Evolutionary conservation across 2,329 filamentous ascomycete species (phyloP), one percentile per base, ranked within the genome.

Genomic region (Alternaria rosae): DNA sequence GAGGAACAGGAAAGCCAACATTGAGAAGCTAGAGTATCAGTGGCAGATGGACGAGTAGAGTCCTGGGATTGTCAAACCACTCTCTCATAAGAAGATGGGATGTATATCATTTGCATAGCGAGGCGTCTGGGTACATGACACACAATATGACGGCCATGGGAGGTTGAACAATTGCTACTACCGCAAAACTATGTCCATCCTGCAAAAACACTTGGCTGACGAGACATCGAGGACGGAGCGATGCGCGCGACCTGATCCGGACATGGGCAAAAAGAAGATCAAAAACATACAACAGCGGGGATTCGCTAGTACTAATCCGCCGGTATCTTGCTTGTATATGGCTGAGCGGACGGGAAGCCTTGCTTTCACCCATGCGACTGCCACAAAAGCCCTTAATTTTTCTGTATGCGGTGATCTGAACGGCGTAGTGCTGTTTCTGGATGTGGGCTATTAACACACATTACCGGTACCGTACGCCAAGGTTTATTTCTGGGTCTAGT

Each of bases 41-140:
- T 99, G 94, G 95, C 92, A 97, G 84, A 95, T 96, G 91, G 95
- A 97, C 81, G 92, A 93, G 79, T 95, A 62, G 62, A 17, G 17
- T 17, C 17, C n/a, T 30, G 20, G 28, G 12, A 4, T 11, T 21
- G n/a, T 13, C 21, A 10, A 15, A 17, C 28, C 25, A 23, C 30
- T 43, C 9, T 35, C n/a, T 23, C 15, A 47, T 17, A 15, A 51
- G 21, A 10, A 45, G 21, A 56, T 25, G 20, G 10, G 47, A 54
- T 57, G 42, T 38, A 21, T 28, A 50, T 30, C 7, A 28, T 50
- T 20, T 57, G 55, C 58, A 66, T 57, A 64, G 64, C 64, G 61
- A 48, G 58, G 61, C 58, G 55, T 64, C 57, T 6, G 23, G 47
- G 38, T 15, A 26, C 12, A 17, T 52, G 12, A 28, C 10, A 23